phyloP scores from a whole-genome alignment of 169 alveolate genomes.

The Plasmodium gaboni region DNA sequence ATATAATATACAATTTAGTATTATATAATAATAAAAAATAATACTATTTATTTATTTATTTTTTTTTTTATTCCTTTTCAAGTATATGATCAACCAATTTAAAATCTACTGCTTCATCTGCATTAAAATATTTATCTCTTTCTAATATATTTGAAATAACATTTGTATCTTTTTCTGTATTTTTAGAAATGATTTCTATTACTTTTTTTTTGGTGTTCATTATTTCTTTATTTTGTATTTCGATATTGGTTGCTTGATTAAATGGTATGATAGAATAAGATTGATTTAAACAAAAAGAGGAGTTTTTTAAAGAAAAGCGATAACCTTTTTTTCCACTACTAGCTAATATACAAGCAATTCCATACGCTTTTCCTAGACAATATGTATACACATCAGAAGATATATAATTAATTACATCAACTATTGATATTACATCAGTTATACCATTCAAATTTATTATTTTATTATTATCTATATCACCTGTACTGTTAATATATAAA shows the following conservation, averaged over 20 bases:
- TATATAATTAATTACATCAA: constrained; percentile 82
- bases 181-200: constrained; percentile 75
- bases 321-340: constrained; percentile 83
- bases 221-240: constrained; percentile 81
- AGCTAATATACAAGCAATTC: constrained; percentile 81
- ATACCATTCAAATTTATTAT: constrained; percentile 75
- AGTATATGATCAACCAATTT: constrained; percentile 53
- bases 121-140: constrained; percentile 55
- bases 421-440: constrained; percentile 81
- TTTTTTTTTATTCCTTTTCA: constrained; percentile 30
- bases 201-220: constrained; percentile 80
- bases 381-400: constrained; percentile 41
- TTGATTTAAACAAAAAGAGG: constrained; percentile 81
- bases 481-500: constrained; percentile 81
- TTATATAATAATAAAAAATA: too few species aligned
- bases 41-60: too few species aligned
- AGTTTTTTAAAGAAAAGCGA: constrained; percentile 81
- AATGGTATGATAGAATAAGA: constrained; percentile 77
- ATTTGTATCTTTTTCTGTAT: constrained; percentile 73
- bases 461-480: constrained; percentile 75
- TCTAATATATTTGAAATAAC: constrained; percentile 34
- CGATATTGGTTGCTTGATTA: constrained; percentile 83
- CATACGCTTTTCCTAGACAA: constrained; percentile 81
- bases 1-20: too few species aligned
- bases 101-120: constrained; percentile 56